Percentiles rank a stretch among this genome's conserved stretches.
These are phyloP conservation scores for Lipomyces mesembrius DNA, from an alignment of 805 yeast species.

Conservation along the genomic window DNA sequence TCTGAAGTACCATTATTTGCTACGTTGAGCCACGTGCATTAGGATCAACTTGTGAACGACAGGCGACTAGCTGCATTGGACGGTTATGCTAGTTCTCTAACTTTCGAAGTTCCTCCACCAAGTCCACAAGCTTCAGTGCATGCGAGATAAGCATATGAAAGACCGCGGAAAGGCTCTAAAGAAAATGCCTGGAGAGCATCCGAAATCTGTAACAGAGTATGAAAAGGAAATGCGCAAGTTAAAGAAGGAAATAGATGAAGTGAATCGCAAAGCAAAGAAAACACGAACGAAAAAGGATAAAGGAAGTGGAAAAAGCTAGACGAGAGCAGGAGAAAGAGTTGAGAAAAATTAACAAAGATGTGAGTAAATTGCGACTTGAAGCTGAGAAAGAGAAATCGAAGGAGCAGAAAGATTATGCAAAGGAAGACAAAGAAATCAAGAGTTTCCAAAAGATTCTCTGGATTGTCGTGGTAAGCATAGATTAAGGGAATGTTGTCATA, in stretches of 20 bases:
- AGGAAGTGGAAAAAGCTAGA: constrained; percentile 6
- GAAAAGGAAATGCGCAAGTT: not conserved
- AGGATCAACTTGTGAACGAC: not conserved
- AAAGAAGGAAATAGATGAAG: not conserved
- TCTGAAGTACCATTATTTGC: not conserved
- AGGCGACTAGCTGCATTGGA: not conserved
- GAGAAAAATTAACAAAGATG: not conserved
- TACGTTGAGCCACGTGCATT: not conserved
- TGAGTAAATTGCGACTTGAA: not conserved
- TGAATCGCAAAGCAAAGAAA: not conserved
- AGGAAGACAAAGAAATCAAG: not conserved
- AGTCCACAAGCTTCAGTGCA: not conserved
- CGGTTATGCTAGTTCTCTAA: not conserved
- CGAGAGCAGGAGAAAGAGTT: not conserved
- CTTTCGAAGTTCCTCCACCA: not conserved
- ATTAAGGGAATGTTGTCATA: too few species aligned
- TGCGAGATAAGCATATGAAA: not conserved
- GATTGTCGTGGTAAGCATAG: not conserved
- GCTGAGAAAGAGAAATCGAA: not conserved
- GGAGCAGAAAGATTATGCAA: not conserved
- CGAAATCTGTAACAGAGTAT: not conserved
- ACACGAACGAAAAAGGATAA: not conserved
- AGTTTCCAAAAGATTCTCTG: not conserved
- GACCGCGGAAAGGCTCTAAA: not conserved
- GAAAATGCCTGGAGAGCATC: not conserved